Evolutionary conservation across 805 yeast genomes (phyloP).

Genomic region (Isabelozyma heimii): DNA sequence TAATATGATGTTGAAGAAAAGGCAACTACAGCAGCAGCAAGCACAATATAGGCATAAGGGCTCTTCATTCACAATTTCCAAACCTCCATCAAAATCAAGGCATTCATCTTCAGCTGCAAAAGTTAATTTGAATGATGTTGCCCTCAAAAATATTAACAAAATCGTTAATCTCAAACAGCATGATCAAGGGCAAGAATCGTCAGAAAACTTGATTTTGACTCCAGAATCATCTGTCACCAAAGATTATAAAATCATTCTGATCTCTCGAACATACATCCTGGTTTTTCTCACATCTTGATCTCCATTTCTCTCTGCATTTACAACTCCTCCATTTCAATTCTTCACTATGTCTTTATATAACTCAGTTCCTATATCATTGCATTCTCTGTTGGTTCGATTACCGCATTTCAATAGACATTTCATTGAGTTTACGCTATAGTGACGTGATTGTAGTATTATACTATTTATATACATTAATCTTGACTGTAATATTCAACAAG

Average conservation of each 20-base stretch:
- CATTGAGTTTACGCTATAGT: background rate
- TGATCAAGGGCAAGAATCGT: slow-evolving; percentile 1
- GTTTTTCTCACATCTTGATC: background rate
- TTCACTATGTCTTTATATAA: background rate
- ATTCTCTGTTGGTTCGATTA: background rate
- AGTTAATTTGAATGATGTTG: slow-evolving; percentile 8
- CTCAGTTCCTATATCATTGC: background rate
- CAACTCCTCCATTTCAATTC: background rate
- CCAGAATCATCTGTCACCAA: slow-evolving; percentile 13
- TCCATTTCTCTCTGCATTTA: background rate
- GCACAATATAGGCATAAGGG: background rate
- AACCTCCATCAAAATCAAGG: slow-evolving; percentile 7
- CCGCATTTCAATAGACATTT: background rate
- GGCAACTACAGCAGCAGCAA: slow-evolving; percentile 18
- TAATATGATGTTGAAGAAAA: slow-evolving; percentile 31
- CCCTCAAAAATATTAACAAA: slow-evolving; percentile 6
- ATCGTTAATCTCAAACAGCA: slow-evolving; percentile 7
- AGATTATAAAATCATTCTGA: background rate
- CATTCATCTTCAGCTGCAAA: slow-evolving; percentile 4
- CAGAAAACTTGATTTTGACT: slow-evolving; percentile 11
- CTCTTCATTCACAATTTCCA: background rate
- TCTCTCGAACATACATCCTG: background rate
- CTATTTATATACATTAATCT: slow-evolving; percentile 1
- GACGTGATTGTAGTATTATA: background rate
- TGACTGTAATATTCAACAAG: slow-evolving; percentile 46